Conservation (phyloP, 208 protist species). For the Tetramitus jugosus region DNA sequence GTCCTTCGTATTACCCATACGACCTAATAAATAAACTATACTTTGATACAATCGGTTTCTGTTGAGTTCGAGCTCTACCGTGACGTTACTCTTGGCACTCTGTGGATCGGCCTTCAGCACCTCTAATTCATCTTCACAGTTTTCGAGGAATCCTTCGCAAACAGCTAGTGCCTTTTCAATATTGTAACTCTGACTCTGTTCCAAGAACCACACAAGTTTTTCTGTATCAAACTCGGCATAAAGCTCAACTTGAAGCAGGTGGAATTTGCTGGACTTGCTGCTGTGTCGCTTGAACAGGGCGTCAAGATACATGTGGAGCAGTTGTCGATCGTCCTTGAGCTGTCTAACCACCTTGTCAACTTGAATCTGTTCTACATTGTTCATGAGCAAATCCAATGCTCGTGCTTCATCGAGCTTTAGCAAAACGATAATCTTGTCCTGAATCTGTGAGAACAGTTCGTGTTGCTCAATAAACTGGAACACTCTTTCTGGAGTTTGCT, state of each 20-base stretch:
- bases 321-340: constrained; percentile 24
- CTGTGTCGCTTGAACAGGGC: constrained; percentile 49
- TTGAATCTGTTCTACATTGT: constrained; percentile 43
- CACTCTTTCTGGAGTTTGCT: constrained; percentile 34
- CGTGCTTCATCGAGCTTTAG: constrained; percentile 37
- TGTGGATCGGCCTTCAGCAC: too few relatives aligned
- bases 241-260: constrained; percentile 45
- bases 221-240: constrained; percentile 52
- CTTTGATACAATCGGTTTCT: constrained; percentile 44
- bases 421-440: constrained; percentile 36
- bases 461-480: constrained; percentile 47
- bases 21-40: constrained; percentile 53
- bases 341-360: constrained; percentile 41
- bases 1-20: constrained; percentile 54
- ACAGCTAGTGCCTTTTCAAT: constrained; percentile 1
- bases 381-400: constrained; percentile 43
- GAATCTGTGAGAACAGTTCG: constrained; percentile 40
- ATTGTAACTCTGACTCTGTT: constrained; percentile 24
- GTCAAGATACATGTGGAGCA: constrained; percentile 52
- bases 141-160: neutral
- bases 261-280: constrained; percentile 7
- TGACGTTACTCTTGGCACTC: neutral
- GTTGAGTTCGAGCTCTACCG: neutral
- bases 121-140: neutral
- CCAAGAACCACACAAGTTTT: constrained; percentile 45